phyloP scores from a whole-genome alignment of 2,329 filamentous ascomycete genomes.

The Harringtonia lauricola region DNA sequence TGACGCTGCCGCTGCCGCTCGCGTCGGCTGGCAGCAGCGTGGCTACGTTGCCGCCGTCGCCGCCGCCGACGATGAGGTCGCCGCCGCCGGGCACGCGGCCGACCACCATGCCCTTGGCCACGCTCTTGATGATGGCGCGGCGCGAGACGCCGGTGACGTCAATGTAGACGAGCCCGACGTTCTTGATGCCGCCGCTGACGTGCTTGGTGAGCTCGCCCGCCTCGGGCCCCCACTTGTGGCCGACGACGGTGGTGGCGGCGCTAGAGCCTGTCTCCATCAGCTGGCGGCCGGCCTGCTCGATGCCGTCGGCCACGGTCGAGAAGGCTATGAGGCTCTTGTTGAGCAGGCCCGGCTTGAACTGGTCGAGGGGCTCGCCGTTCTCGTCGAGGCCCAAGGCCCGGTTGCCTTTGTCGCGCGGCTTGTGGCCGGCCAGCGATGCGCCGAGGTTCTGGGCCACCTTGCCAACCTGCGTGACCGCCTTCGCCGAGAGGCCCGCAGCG shows the following conservation, averaged over 20 bases:
- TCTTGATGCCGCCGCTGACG: conserved; percentile 81
- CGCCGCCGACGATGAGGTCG: conserved; percentile 59
- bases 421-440: conserved; percentile 47
- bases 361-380: conserved; percentile 51
- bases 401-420: conserved; percentile 28
- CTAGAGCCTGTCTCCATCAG: conserved; percentile 63
- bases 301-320: conserved; percentile 84
- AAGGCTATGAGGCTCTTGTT: conserved; percentile 98
- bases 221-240: conserved; percentile 81
- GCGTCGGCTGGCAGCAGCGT: not conserved
- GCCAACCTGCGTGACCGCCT: conserved; percentile 76
- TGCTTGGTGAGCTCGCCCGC: conserved; percentile 67
- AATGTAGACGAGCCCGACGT: conserved; percentile 94
- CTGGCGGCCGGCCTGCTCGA: conserved; percentile 75
- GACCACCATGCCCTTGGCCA: conserved; percentile 93
- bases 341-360: conserved; percentile 80
- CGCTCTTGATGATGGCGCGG: conserved; percentile 81
- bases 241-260: conserved; percentile 76
- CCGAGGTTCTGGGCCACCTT: conserved; percentile 85
- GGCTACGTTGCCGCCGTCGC: conserved; percentile 26
- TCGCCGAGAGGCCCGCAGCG: conserved; percentile 69
- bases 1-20: conserved; percentile 8
- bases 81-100: conserved; percentile 66
- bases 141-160: conserved; percentile 89
- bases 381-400: conserved; percentile 51